phyloP scores from a whole-genome alignment of 176 grass and related monocot genomes.

The Guadua angustifolia region DNA sequence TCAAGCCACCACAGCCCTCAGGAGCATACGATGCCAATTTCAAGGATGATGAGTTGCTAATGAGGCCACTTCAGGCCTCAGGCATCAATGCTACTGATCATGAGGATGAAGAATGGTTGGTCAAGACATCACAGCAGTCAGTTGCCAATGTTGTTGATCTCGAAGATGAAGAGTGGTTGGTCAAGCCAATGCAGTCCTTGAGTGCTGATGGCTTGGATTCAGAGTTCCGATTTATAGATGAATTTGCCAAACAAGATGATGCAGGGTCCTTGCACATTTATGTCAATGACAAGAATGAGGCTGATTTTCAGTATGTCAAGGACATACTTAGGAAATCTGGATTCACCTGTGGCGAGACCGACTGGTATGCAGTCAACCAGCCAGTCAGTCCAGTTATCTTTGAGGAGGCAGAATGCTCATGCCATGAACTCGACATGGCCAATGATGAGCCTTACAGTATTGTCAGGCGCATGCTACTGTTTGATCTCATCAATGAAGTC shows the following conservation, averaged over 20 bases:
- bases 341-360: conserved; percentile 51
- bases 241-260: conserved; percentile 33
- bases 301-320: conserved; percentile 82
- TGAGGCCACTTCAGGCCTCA: conserved; percentile 33
- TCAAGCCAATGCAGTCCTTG: conserved; percentile 36
- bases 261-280: conserved; percentile 48
- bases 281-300: conserved; percentile 74
- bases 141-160: conserved; percentile 32
- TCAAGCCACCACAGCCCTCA: conserved; percentile 30
- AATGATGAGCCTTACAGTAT: conserved; percentile 49
- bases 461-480: conserved; percentile 79
- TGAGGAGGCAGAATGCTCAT: conserved; percentile 64
- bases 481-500: conserved; percentile 90
- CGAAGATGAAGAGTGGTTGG: conserved; percentile 54
- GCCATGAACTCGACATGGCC: conserved; percentile 33
- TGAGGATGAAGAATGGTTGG: conserved; percentile 50
- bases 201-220: conserved; percentile 29
- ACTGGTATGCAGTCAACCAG: conserved; percentile 69
- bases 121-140: conserved; percentile 31
- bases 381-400: conserved; percentile 63
- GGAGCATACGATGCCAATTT: conserved; percentile 12
- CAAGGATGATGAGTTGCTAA: conserved; percentile 49
- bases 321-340: conserved; percentile 82
- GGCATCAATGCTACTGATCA: conserved; percentile 1
- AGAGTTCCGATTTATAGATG: conserved; percentile 43